Evolutionary conservation across 1,284 basidiomycete genomes (phyloP).

Genomic region (Prillingera fragicola): DNA sequence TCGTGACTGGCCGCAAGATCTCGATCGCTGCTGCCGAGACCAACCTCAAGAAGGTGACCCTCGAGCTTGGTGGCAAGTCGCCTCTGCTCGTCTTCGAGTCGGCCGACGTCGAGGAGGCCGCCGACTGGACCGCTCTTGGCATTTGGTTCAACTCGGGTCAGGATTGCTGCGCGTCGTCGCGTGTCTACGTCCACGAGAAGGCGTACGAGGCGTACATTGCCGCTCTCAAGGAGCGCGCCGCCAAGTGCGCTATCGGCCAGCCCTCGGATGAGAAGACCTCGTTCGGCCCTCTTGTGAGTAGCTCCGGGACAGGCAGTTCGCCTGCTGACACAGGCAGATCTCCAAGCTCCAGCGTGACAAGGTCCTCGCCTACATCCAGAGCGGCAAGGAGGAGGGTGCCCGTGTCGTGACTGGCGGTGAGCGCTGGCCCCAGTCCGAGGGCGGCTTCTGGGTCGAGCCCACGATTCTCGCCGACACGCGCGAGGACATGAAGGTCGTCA

Average conservation of each 20-base stretch:
- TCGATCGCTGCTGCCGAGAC: slow-evolving; percentile 74
- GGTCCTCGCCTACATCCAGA: slow-evolving; percentile 81
- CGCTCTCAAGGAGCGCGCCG: slow-evolving; percentile 62
- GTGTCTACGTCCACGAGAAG: slow-evolving; percentile 78
- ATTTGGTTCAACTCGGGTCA: slow-evolving; percentile 40
- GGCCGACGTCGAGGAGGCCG: slow-evolving; percentile 67
- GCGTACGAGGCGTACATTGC: slow-evolving; percentile 73
- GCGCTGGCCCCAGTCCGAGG: slow-evolving; percentile 34
- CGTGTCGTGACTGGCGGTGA: slow-evolving; percentile 71
- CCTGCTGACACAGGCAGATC: slow-evolving; percentile 45
- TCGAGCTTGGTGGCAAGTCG: slow-evolving; percentile 55
- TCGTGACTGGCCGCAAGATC: slow-evolving; percentile 76
- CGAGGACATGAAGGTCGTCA: slow-evolving; percentile 35
- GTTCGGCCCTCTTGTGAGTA: slow-evolving; percentile 62
- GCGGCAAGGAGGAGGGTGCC: slow-evolving; percentile 78
- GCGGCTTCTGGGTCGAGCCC: slow-evolving; percentile 47
- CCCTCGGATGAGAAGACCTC: slow-evolving; percentile 68
- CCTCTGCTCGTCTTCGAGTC: slow-evolving; percentile 51
- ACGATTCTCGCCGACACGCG: slow-evolving; percentile 45
- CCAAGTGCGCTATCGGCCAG: slow-evolving; percentile 62
- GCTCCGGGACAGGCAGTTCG: too few species aligned
- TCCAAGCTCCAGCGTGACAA: slow-evolving; percentile 82
- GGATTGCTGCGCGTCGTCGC: slow-evolving; percentile 57
- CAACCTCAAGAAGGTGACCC: slow-evolving; percentile 68
- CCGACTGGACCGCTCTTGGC: slow-evolving; percentile 47